Conservation (phyloP, 345 rosid genomes). For the Heritiera littoralis region DNA sequence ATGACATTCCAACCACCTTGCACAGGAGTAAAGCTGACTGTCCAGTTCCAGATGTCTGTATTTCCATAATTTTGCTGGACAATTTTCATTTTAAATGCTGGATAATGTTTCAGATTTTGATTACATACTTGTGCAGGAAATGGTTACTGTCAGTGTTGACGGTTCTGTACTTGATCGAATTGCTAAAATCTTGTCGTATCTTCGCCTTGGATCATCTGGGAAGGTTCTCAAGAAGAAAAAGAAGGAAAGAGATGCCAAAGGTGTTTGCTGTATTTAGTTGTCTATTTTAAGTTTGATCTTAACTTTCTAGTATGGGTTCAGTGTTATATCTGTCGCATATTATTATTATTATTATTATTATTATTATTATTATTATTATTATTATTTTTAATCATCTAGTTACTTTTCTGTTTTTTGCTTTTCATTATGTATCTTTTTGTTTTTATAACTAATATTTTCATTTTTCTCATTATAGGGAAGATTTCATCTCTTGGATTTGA, state of each 20-base stretch:
- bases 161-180: slow-evolving; percentile 97
- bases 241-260: slow-evolving; percentile 85
- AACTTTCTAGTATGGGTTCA: not conserved
- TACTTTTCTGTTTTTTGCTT: not conserved
- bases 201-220: slow-evolving; percentile 98
- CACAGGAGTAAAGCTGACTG: slow-evolving; percentile 98
- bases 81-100: slow-evolving; percentile 23
- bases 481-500: slow-evolving; percentile 46
- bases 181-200: slow-evolving; percentile 92
- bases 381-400: not conserved
- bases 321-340: not conserved
- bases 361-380: not conserved
- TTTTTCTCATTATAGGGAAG: slow-evolving; percentile 48
- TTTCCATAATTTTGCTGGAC: slow-evolving; percentile 9
- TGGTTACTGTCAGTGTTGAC: slow-evolving; percentile 90
- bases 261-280: slow-evolving; percentile 34
- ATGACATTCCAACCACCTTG: slow-evolving; percentile 97
- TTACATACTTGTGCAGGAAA: slow-evolving; percentile 54
- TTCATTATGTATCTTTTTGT: not conserved
- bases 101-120: slow-evolving; percentile 23
- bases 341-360: not conserved
- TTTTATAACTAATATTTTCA: not conserved
- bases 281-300: not conserved
- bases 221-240: slow-evolving; percentile 99
- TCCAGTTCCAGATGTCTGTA: slow-evolving; percentile 81